Evolutionary conservation across 106 monocot species (phyloP).

Genomic region (Acorus calamus): DNA sequence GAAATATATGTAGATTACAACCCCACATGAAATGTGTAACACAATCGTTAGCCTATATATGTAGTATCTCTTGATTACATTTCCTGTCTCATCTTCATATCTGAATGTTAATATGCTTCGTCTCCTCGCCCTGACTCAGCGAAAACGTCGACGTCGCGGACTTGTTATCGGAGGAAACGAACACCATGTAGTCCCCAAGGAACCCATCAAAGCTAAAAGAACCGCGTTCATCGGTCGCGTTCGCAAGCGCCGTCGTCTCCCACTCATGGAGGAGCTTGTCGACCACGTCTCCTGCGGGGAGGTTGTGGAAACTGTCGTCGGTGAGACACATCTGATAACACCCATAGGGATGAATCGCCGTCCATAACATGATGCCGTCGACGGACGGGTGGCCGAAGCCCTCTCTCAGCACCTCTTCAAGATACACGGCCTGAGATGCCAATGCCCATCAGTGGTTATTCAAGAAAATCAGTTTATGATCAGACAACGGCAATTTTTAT

Average conservation of each 20-base stretch:
- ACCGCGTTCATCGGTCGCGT: slow-evolving; percentile 61
- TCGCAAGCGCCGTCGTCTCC: slow-evolving; percentile 38
- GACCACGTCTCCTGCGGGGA: slow-evolving; percentile 66
- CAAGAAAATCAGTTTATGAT: too few relatives aligned
- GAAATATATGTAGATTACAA: too few relatives aligned
- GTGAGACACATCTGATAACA: slow-evolving; percentile 99
- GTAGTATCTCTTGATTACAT: too few relatives aligned
- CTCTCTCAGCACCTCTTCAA: slow-evolving; percentile 83
- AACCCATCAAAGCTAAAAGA: slow-evolving; percentile 54
- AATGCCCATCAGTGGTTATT: neutral
- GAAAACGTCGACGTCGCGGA: slow-evolving; percentile 46
- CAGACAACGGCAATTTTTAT: too few relatives aligned
- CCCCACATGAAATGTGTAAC: too few relatives aligned
- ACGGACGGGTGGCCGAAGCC: slow-evolving; percentile 72
- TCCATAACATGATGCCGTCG: slow-evolving; percentile 86
- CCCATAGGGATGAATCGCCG: slow-evolving; percentile 50
- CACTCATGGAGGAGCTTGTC: slow-evolving; percentile 72
- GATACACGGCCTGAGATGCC: slow-evolving; percentile 69
- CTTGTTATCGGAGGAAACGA: slow-evolving; percentile 36
- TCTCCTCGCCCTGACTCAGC: slow-evolving; percentile 54
- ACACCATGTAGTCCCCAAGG: slow-evolving; percentile 68
- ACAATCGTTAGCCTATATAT: too few relatives aligned
- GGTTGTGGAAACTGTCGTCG: slow-evolving; percentile 48
- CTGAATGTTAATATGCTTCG: slow-evolving; percentile 69
- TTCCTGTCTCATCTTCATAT: slow-evolving; percentile 13